Base-by-base conservation (phyloP, 106 monocot species). In the Acanthochlamys bracteata region DNA sequence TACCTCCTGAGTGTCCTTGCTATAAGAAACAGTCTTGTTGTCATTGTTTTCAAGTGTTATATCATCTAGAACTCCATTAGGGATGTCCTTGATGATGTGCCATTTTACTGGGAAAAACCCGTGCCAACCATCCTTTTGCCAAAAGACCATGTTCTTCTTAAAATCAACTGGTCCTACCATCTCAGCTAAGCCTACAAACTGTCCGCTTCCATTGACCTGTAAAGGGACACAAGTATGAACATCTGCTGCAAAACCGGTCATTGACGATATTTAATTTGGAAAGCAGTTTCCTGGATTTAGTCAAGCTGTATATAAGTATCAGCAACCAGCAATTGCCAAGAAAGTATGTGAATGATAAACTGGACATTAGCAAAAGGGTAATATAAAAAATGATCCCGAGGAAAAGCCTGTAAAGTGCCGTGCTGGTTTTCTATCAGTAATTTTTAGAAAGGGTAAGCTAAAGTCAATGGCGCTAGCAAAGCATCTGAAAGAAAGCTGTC, bases 1-100 rank as follows among this genome's bases (percentile, higher is more conserved):
- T 79, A 94, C 89, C 94, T 94, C 86, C 69, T 90, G 89, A 69
- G 94, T 89, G 63, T 94, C 94, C 57, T 81, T 74, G 70, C 89
- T 89, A 56, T 70, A 89, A n/a, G 78, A 84, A 26, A 94, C 94
- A 24, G 73, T 22, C 12, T 47, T 82, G 72, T 86, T 81, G 24
- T 78, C 79, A 71, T 94, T 94, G 76, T 90, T 94, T 71, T 86
- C 86, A 63, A 94, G 86, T 19, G 21, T 79, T 20, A 94, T 90
- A 79, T 69, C 55, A 24, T 71, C 66, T 45, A 94, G 89, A 13
- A 59, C 55, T 41, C 42, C 61, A 53, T 86, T 86, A 14, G 86
- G 86, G 33, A 94, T 83, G 43, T 94, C 94, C 74, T 94, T 94
- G 42, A 94, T 69, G 15, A 94, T 89, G 63, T 89, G 86, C 94